Evolutionary conservation across 1,139 yeast species (phyloP).

Genomic region (Candida tetrigidarum): DNA sequence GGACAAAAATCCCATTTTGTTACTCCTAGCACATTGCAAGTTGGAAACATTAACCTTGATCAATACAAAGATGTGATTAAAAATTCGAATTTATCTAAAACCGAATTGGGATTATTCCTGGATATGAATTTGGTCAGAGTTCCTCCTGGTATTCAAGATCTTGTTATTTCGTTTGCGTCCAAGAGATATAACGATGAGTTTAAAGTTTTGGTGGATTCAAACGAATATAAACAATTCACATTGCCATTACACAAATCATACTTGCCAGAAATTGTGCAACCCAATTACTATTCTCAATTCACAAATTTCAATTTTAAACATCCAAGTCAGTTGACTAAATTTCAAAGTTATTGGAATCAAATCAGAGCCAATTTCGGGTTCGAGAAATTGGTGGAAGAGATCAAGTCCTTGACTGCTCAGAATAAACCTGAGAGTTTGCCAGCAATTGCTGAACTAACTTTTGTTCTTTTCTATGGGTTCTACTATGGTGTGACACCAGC

Average conservation of each 20-base stretch:
- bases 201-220: slow-evolving; percentile 30
- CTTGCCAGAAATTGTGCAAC: slow-evolving; percentile 38
- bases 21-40: slow-evolving; percentile 1
- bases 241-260: slow-evolving; percentile 43
- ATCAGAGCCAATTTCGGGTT: slow-evolving; percentile 46
- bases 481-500: slow-evolving; percentile 59
- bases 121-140: slow-evolving; percentile 49
- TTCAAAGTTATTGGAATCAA: slow-evolving; percentile 53
- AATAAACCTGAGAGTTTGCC: slow-evolving; percentile 22
- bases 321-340: slow-evolving; percentile 44
- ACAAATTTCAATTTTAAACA: slow-evolving; percentile 28
- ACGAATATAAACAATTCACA: slow-evolving; percentile 32
- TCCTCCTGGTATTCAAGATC: slow-evolving; percentile 78
- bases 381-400: slow-evolving; percentile 37
- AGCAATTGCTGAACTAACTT: slow-evolving; percentile 39
- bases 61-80: slow-evolving; percentile 28
- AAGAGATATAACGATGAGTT: slow-evolving; percentile 34
- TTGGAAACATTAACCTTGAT: slow-evolving; percentile 13
- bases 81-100: slow-evolving; percentile 34
- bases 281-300: slow-evolving; percentile 24
- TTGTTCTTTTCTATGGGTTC: slow-evolving; percentile 61
- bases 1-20: neutral
- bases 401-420: slow-evolving; percentile 28
- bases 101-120: slow-evolving; percentile 40
- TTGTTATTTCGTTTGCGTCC: slow-evolving; percentile 55